Percentiles rank a stretch among this genome's conserved stretches.
phyloP scores from a whole-genome alignment of 495 filamentous ascomycete genomes.

The Penicillium dipodomyicola region DNA sequence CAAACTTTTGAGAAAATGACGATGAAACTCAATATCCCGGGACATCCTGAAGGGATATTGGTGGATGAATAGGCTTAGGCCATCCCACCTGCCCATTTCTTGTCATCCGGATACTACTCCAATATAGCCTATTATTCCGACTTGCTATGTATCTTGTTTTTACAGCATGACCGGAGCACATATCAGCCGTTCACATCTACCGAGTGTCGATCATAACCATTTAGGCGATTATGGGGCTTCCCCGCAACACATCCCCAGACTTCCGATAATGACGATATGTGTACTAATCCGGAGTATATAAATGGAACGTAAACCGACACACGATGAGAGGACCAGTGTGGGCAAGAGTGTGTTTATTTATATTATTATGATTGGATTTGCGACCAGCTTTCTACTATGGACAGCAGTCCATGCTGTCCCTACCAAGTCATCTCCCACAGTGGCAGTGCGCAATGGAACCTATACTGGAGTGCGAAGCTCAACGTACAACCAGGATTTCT shows the following conservation, averaged over 20 bases:
- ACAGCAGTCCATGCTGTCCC: constrained; percentile 17
- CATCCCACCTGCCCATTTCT: not conserved
- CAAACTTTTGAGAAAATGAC: not conserved
- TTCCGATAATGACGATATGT: not conserved
- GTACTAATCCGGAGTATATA: not conserved
- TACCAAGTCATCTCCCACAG: constrained; percentile 18
- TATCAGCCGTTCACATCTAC: not conserved
- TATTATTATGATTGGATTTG: constrained; percentile 15
- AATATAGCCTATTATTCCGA: not conserved
- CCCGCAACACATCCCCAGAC: not conserved
- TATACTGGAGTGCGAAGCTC: constrained; percentile 36
- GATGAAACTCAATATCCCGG: not conserved
- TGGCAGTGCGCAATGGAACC: constrained; percentile 37
- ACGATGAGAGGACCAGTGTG: not conserved
- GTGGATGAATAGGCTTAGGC: not conserved
- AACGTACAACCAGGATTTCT: constrained; percentile 45
- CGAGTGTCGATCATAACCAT: not conserved
- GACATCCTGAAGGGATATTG: not conserved
- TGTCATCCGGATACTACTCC: no score
- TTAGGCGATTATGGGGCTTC: not conserved
- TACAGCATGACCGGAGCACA: not conserved
- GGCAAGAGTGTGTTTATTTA: not conserved
- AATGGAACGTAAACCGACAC: not conserved
- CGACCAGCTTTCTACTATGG: constrained; percentile 16
- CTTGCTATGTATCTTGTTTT: not conserved